Evolutionary conservation across 106 monocot genomes (phyloP), one percentile per base, ranked within the genome.

Genomic region (Acorus gramineus): DNA sequence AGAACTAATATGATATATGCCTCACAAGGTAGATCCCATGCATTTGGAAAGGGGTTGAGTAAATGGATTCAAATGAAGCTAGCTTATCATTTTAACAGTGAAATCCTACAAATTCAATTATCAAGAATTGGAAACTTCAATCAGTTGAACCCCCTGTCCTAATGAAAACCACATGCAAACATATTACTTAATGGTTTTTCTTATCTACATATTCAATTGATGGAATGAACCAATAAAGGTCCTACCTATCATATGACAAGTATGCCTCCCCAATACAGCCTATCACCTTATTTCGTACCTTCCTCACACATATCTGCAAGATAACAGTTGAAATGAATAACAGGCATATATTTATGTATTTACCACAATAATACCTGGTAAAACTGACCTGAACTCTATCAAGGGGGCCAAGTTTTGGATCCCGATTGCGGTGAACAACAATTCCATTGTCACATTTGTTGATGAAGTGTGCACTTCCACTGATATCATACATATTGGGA

Each of bases 391-490:
- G 72, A 6, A 87, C 85, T 43, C 55, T 63, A 77, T 96, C 78
- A 60, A 80, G 42, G 9, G 85, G 83, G 4, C 87, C 91, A 60
- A n/a, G 8, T 46, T 81, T 82, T 71, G 56, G 63, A 81, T 85
- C 79, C 56, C 78, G 66, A 53, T 86, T 90, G 48, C 95, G 77
- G 79, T 96, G 96, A 60, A 96, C 73, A 42, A 96, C 83, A 66
- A 96, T 81, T 14, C 91, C 90, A 75, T 96, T 96, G 62, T 96
- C 96, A 83, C 96, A 96, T 73, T 96, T 96, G 52, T 96, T 96
- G 50, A 96, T 83, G 61, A 96, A 91, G 70, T 96, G 96, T 47
- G 91, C 90, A 68, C 96, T 96, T 68, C 96, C 96, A 79, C 96
- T 96, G 48, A 96, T 87, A 72, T 96, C 96, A 67, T 96, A 96